These are phyloP conservation scores for Linum usitatissimum DNA, from an alignment of 345 rosid genomes.

Conservation along the genomic window DNA sequence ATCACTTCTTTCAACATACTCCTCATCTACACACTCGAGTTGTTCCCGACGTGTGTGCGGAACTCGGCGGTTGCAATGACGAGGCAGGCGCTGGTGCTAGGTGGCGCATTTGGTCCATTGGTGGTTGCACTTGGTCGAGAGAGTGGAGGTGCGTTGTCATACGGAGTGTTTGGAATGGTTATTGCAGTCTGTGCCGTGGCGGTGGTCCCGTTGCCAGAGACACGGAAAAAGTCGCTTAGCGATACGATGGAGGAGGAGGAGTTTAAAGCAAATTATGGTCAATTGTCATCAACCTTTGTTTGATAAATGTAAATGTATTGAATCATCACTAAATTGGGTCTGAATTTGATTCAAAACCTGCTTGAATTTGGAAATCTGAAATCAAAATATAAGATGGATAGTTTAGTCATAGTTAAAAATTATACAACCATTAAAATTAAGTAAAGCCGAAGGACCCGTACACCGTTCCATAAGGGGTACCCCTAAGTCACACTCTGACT, in stretches of 20 bases:
- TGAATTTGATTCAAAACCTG: too few species aligned
- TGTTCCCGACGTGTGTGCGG: slow-evolving; percentile 45
- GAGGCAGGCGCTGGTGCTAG: slow-evolving; percentile 27
- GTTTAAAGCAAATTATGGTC: too few species aligned
- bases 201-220: slow-evolving; percentile 16
- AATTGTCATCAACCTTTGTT: too few species aligned
- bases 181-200: slow-evolving; percentile 14
- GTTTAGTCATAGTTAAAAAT: too few species aligned
- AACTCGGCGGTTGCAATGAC: slow-evolving; percentile 35
- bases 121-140: slow-evolving; percentile 13
- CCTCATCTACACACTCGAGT: slow-evolving; percentile 35
- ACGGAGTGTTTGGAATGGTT: slow-evolving; percentile 15
- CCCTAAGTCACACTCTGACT: too few species aligned
- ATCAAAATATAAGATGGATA: too few species aligned
- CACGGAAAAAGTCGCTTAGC: slow-evolving; percentile 5
- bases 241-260: slow-evolving; percentile 26
- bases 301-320: too few species aligned
- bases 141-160: neutral
- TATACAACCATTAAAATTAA: too few species aligned
- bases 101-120: slow-evolving; percentile 14
- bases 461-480: too few species aligned
- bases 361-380: too few species aligned
- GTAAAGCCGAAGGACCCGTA: too few species aligned
- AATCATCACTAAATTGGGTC: too few species aligned
- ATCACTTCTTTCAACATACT: slow-evolving; percentile 34